Evolutionary conservation across 768 basidiomycete species (phyloP), one percentile per base, ranked within the genome.

Genomic region (Obba rivulosa): DNA sequence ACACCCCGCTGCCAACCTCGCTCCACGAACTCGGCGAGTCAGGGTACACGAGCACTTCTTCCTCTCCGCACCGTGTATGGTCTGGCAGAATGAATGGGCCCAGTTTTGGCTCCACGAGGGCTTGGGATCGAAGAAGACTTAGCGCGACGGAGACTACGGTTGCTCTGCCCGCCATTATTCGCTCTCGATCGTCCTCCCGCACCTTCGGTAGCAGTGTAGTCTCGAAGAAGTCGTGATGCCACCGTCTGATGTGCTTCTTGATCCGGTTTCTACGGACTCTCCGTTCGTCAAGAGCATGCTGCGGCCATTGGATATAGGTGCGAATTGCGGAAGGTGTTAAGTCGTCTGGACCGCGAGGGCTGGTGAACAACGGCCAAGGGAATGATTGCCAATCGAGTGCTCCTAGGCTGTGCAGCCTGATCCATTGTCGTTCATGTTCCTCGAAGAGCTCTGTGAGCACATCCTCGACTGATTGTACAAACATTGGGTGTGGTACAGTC

Each of bases 171-270:
- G 7, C 28, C 28, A 7, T 31, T 13, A 31, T 13, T 5, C 13
- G 28, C 28, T 7, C 13, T 61, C 72, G 74, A 51, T 89, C 85
- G 31, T 62, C 71, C 52, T 82, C 80, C 42, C 69, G 65, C 42
- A 89, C 85, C 64, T 81, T 81, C 10, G 74, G 68, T 59, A 90
- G 62, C 45, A 78, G 67, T 62, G 83, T 81, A 31, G 79, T 80
- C 55, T 89, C 83, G 59, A 91, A 90, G 28, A 85, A 79, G 66
- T 91, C 88, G 3, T 88, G 87, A 65, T 91, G 87, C 87, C 87
- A 91, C 54, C 75, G 69, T 64, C 78, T 76, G 56, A 91, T 74
- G 46, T 81, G 79, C 51, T 89, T 87, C 69, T 81, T 86, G 54
- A 88, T 73, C 5, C 85, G 79, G 56, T 89, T 87, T 66, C 85